A percentile compares a stretch with the other conserved stretches of the same genome.
These are phyloP conservation scores for Nectriaceae sp. DNA, from an alignment of 2,329 filamentous ascomycete species.

Conservation along the genomic window DNA sequence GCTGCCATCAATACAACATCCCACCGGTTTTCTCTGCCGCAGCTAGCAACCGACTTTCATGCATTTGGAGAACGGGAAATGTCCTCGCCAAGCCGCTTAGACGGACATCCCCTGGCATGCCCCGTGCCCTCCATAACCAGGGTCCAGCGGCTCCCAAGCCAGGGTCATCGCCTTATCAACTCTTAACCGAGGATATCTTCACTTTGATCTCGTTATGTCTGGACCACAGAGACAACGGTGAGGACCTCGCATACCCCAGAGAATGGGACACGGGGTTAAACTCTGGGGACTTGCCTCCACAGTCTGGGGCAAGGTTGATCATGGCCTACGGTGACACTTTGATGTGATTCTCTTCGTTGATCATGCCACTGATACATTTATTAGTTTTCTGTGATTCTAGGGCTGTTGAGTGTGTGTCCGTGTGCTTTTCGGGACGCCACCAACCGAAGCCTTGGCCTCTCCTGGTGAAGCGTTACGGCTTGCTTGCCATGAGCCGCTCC, in stretches of 20 bases:
- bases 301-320: neutral
- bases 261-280: neutral
- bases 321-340: neutral
- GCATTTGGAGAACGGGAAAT: too few relatives aligned
- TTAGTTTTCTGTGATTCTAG: neutral
- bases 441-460: neutral
- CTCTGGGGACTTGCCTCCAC: neutral
- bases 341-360: neutral
- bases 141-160: neutral
- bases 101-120: neutral
- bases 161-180: neutral
- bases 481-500: neutral
- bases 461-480: neutral
- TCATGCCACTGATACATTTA: neutral
- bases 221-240: neutral
- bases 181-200: neutral
- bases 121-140: neutral
- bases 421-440: neutral
- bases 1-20: too few relatives aligned
- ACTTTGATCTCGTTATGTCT: neutral
- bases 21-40: too few relatives aligned
- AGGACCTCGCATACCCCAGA: neutral
- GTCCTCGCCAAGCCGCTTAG: too few relatives aligned
- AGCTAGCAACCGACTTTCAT: too few relatives aligned
- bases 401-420: neutral